phyloP scores from a whole-genome alignment of 1,284 basidiomycete genomes.

The Trichosporon coremiiforme region DNA sequence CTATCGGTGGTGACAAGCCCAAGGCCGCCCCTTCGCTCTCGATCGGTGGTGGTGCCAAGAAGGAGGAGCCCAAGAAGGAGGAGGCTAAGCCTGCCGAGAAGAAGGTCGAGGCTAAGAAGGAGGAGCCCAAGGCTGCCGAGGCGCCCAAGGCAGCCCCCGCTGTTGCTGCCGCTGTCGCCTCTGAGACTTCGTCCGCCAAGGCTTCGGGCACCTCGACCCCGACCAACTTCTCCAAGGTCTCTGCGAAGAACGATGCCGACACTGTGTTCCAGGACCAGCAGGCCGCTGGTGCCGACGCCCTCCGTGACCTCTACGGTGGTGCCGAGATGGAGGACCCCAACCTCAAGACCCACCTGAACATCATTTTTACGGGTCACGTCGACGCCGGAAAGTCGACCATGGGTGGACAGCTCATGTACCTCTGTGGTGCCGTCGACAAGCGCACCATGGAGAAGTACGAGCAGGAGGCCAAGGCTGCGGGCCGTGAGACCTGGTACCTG shows the following conservation, averaged over 20 bases:
- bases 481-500: constrained; percentile 93
- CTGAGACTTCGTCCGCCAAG: constrained; percentile 30
- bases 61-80: too few relatives aligned
- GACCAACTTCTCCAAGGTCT: constrained; percentile 73
- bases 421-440: constrained; percentile 92
- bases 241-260: constrained; percentile 78
- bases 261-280: constrained; percentile 78
- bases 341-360: constrained; percentile 82
- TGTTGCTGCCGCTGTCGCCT: constrained; percentile 40
- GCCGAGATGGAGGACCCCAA: constrained; percentile 58
- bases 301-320: constrained; percentile 82
- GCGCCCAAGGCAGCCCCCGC: constrained; percentile 10
- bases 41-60: constrained; percentile 38
- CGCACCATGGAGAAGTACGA: constrained; percentile 96
- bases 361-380: constrained; percentile 97
- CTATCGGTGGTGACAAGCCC: constrained; percentile 51
- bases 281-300: constrained; percentile 74
- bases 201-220: constrained; percentile 48
- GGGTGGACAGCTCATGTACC: constrained; percentile 89
- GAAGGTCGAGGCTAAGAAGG: constrained; percentile 25
- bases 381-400: constrained; percentile 98
- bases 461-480: constrained; percentile 90
- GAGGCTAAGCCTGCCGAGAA: constrained; percentile 22
- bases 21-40: constrained; percentile 44
- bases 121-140: constrained; percentile 33